phyloP scores from a whole-genome alignment of 1,284 basidiomycete genomes.

The Naganishia cerealis region DNA sequence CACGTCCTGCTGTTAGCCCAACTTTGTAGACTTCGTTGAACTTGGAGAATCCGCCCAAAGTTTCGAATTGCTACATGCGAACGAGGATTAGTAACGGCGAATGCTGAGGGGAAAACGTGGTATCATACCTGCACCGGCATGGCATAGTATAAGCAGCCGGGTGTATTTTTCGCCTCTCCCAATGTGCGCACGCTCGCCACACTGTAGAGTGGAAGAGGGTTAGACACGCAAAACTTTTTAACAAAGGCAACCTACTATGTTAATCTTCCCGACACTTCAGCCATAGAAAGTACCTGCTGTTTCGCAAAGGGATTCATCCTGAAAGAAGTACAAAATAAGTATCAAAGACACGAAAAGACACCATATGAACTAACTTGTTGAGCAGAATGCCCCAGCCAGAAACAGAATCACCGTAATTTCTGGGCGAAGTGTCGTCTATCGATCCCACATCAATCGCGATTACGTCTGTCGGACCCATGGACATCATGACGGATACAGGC shows the following conservation, averaged over 20 bases:
- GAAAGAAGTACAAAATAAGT: constrained; percentile 1
- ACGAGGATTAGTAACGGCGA: constrained; percentile 10
- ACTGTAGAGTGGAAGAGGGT: constrained; percentile 55
- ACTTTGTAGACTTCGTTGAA: constrained; percentile 66
- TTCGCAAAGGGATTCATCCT: constrained; percentile 77
- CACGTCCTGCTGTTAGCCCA: constrained; percentile 74
- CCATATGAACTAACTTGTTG: constrained; percentile 66
- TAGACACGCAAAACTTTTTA: neutral
- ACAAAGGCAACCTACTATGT: constrained; percentile 72
- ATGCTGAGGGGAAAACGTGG: constrained; percentile 18
- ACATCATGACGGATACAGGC: constrained; percentile 85
- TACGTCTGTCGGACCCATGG: constrained; percentile 86
- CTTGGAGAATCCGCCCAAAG: constrained; percentile 53
- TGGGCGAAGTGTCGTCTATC: constrained; percentile 91
- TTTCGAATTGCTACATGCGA: constrained; percentile 43
- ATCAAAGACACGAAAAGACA: constrained; percentile 11
- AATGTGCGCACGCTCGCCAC: constrained; percentile 93
- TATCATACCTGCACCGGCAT: constrained; percentile 87
- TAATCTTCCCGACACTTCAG: constrained; percentile 91
- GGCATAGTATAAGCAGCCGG: constrained; percentile 84
- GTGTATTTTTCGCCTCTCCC: constrained; percentile 86
- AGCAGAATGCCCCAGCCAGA: constrained; percentile 96
- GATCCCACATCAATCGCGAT: constrained; percentile 94
- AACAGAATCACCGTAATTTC: constrained; percentile 90
- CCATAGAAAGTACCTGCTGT: constrained; percentile 81